Percentiles rank a stretch among this genome's conserved stretches.
Conservation (phyloP, 2,329 filamentous ascomycete species). For the Arachnopeziza araneosa region DNA sequence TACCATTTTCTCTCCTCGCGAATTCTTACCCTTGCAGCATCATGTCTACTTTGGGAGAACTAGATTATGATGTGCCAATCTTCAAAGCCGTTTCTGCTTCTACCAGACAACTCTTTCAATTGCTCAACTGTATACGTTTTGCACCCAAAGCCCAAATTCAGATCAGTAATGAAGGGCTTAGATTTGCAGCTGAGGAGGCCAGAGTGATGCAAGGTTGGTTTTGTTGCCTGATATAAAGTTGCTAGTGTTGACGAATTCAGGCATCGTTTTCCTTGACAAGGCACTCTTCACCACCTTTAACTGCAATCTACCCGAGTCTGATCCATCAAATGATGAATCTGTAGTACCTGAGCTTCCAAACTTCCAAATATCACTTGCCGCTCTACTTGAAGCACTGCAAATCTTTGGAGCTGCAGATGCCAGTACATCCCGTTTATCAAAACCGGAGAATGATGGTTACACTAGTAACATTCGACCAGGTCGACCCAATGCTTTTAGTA, state of each 20-base stretch:
- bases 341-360: slow-evolving; percentile 47
- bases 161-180: slow-evolving; percentile 77
- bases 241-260: slow-evolving; percentile 33
- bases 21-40: slow-evolving; percentile 1
- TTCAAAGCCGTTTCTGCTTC: slow-evolving; percentile 75
- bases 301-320: slow-evolving; percentile 48
- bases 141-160: slow-evolving; percentile 56
- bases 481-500: slow-evolving; percentile 71
- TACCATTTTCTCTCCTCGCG: background rate
- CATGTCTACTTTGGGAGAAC: slow-evolving; percentile 27
- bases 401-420: slow-evolving; percentile 86
- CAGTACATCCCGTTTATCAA: slow-evolving; percentile 47
- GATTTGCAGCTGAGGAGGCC: slow-evolving; percentile 82
- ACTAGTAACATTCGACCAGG: slow-evolving; percentile 57
- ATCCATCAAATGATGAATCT: slow-evolving; percentile 33
- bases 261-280: slow-evolving; percentile 80
- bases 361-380: slow-evolving; percentile 83
- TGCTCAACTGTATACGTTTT: slow-evolving; percentile 54
- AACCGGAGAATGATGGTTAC: slow-evolving; percentile 54
- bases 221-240: background rate
- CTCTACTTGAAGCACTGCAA: slow-evolving; percentile 87
- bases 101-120: slow-evolving; percentile 65
- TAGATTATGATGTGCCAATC: slow-evolving; percentile 40
- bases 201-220: slow-evolving; percentile 81
- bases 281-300: slow-evolving; percentile 81